Evolutionary conservation across 179 eudicot genomes (phyloP).

Genomic region (Spinacia oleracea): DNA sequence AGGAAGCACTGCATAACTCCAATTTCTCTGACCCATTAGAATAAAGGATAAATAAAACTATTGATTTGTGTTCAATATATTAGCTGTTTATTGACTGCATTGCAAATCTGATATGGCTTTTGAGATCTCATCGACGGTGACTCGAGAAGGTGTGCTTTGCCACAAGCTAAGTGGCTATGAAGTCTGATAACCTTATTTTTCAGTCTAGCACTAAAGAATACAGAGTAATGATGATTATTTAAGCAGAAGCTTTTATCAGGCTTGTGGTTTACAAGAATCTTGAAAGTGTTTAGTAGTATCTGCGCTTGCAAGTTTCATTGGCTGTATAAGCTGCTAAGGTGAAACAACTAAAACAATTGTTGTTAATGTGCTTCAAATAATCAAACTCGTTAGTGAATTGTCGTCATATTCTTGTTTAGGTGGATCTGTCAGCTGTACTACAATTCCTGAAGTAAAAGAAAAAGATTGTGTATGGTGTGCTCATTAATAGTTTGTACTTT

Average conservation of each 20-base stretch:
- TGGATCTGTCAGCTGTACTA: neutral
- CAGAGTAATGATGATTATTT: neutral
- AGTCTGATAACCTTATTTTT: too few relatives aligned
- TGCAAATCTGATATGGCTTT: neutral
- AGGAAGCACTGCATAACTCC: constrained; percentile 6
- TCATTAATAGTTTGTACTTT: neutral
- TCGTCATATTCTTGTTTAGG: neutral
- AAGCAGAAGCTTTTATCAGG: neutral
- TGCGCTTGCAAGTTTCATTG: neutral
- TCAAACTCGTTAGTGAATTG: too few relatives aligned
- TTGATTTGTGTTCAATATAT: neutral
- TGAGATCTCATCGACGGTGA: neutral
- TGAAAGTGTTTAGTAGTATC: neutral
- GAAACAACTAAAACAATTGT: neutral
- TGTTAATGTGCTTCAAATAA: neutral
- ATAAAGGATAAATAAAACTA: neutral
- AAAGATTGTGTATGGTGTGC: neutral
- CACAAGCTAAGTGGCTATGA: too few relatives aligned
- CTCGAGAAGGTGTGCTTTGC: neutral
- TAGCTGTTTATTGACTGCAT: neutral
- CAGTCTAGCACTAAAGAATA: too few relatives aligned
- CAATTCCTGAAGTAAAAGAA: neutral
- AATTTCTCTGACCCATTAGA: neutral
- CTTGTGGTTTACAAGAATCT: neutral
- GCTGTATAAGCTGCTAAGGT: neutral